Evolutionary conservation across 2,329 filamentous ascomycete species (phyloP).

Genomic region (Phaeosphaeria sp.): DNA sequence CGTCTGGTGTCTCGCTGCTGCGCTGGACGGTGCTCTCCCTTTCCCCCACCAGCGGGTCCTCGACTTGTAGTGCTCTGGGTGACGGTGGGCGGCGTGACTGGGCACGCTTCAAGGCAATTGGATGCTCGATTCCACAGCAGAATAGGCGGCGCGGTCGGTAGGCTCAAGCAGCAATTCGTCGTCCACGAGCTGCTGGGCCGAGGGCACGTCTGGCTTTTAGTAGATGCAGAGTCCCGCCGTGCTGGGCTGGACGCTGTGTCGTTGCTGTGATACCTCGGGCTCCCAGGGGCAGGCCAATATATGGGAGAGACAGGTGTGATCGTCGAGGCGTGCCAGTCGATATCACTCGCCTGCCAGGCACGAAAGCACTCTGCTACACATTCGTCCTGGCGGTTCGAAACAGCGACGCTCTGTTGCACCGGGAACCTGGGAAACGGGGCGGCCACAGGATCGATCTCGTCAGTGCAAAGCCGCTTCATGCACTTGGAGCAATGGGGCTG

Average conservation of each 20-base stretch:
- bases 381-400: constrained; percentile 45
- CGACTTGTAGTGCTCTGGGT: constrained; percentile 11
- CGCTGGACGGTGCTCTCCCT: constrained; percentile 7
- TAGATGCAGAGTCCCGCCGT: constrained; percentile 44
- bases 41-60: constrained; percentile 15
- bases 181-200: constrained; percentile 41
- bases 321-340: constrained; percentile 40
- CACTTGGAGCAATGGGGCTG: constrained; percentile 46
- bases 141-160: constrained; percentile 35
- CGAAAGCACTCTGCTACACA: constrained; percentile 48
- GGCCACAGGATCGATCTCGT: constrained; percentile 42
- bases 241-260: constrained; percentile 44
- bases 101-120: constrained; percentile 32
- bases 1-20: neutral
- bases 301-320: constrained; percentile 44
- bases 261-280: constrained; percentile 46
- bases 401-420: constrained; percentile 47
- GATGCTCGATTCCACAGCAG: constrained; percentile 42
- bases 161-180: constrained; percentile 28
- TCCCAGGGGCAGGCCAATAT: constrained; percentile 50
- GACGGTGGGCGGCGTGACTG: constrained; percentile 32
- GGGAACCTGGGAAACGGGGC: constrained; percentile 35
- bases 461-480: constrained; percentile 48
- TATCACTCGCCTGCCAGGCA: constrained; percentile 47
- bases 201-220: constrained; percentile 43